phyloP scores from a whole-genome alignment of 2,329 filamentous ascomycete genomes.

The Kalmusia sp. region DNA sequence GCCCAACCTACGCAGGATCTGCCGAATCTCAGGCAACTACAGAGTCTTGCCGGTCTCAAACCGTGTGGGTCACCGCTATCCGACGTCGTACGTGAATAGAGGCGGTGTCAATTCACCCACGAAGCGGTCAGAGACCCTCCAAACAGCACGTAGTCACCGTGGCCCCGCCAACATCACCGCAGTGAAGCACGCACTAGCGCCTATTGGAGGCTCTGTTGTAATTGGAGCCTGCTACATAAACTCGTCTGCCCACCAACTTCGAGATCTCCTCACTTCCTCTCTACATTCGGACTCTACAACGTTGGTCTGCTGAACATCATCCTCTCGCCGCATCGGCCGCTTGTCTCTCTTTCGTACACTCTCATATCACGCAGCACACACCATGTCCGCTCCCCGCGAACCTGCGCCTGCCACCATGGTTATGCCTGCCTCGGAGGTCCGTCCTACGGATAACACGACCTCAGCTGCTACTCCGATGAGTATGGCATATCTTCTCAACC shows the following conservation, averaged over 20 bases:
- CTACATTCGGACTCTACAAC: conserved; percentile 6
- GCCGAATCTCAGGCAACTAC: conserved; percentile 10
- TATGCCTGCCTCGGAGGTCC: neutral
- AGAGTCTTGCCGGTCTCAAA: conserved; percentile 7
- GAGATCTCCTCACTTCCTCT: conserved; percentile 24
- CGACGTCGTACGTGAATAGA: conserved; percentile 14
- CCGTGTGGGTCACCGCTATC: conserved; percentile 15
- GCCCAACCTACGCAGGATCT: conserved; percentile 9
- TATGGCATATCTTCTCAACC: conserved; percentile 27
- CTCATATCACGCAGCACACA: neutral
- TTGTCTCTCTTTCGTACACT: no score
- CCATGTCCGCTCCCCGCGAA: conserved; percentile 13
- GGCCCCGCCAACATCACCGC: conserved; percentile 9
- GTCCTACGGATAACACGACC: conserved; percentile 18
- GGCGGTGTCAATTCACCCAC: conserved; percentile 11
- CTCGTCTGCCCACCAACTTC: conserved; percentile 32
- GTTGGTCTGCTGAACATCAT: no score
- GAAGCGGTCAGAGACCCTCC: conserved; percentile 22
- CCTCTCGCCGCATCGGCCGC: no score
- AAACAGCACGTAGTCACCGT: conserved; percentile 28
- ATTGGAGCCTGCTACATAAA: conserved; percentile 18
- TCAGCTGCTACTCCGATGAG: conserved; percentile 26
- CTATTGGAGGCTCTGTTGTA: neutral
- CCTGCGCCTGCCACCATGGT: conserved; percentile 1
- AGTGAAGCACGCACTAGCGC: conserved; percentile 5